Base-by-base conservation (phyloP, 805 yeast species). In the Metschnikowia koreensis region DNA sequence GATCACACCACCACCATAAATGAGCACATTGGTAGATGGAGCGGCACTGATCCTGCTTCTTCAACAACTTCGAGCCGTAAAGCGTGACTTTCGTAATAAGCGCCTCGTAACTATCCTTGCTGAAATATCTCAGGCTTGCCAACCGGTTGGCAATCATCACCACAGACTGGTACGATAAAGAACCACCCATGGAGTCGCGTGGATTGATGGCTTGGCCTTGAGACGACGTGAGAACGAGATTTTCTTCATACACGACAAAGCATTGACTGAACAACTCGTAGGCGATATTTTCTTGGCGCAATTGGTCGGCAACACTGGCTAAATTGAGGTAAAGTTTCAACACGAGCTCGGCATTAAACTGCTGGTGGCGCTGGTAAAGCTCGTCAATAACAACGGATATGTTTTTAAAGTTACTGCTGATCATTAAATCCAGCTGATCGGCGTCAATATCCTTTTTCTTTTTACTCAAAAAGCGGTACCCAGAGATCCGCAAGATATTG, bases 1-100 rank as follows among this genome's bases (percentile, higher is more conserved):
- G 55, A 53, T 87, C 91, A 26, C 86, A 83, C 63, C 93, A 87
- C 94, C 96, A 89, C 97, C 97, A 94, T 45, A 94, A 71, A 68
- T 94, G 97, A 1, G 96, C 84, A 41, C 97, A 92, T 47, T 82
- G 69, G 65, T 87, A 89, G 6, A 91, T 96, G 0, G 96, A 85
- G 13, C 97, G 81, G 66, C 97, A 92, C 68, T 94, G 99, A 63
- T 93, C 98, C 36, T 94, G 91, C 66, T 93, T 93, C 67, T 89
- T 90, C 62, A 93, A 76, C 46, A 94, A 75, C 67, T 89, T 89
- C 12, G 96, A 89, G 6, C 96, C 96, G 62, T 90, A 89, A 44
- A 92, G 71, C 1, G 97, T 90, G 44, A 92, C 80, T 66, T 91
- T 87, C 13, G 96, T 87, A 46, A 92, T 90, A 58, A 93, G 74